A percentile compares a stretch with the other conserved stretches of the same genome.
phyloP scores from a whole-genome alignment of 1,284 basidiomycete genomes.

The Takashimella tepidaria region DNA sequence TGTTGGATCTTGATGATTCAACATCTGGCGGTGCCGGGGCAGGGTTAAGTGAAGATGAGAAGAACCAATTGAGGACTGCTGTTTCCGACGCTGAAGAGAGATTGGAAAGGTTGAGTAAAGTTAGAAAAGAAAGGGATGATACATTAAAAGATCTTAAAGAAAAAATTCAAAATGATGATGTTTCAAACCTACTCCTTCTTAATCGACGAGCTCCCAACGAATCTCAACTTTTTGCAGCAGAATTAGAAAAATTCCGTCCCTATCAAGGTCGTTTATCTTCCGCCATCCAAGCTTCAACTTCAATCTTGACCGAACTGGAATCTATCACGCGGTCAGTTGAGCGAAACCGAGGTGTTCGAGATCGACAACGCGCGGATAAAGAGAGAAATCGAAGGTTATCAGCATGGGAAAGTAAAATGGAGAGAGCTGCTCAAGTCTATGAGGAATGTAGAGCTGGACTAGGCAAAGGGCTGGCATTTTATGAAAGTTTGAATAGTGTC shows the following conservation, averaged over 20 bases:
- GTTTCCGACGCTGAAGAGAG: constrained; percentile 74
- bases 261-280: constrained; percentile 76
- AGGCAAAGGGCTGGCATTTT: constrained; percentile 82
- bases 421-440: constrained; percentile 70
- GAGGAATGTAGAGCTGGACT: constrained; percentile 81
- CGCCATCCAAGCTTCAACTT: constrained; percentile 71
- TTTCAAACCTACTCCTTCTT: constrained; percentile 87
- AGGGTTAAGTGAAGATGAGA: constrained; percentile 52
- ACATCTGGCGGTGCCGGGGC: constrained; percentile 52
- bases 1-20: constrained; percentile 56
- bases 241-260: constrained; percentile 91
- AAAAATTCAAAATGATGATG: constrained; percentile 88
- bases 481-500: constrained; percentile 71
- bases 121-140: constrained; percentile 75
- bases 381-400: constrained; percentile 62
- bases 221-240: constrained; percentile 79
- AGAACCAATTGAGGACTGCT: constrained; percentile 59
- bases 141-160: constrained; percentile 91
- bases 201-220: constrained; percentile 83
- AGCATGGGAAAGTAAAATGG: constrained; percentile 66
- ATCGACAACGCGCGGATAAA: constrained; percentile 71
- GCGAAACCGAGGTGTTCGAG: constrained; percentile 63
- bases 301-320: constrained; percentile 65
- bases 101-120: constrained; percentile 69
- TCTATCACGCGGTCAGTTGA: constrained; percentile 67